Evolutionary conservation across 345 rosid genomes (phyloP), one percentile per base, ranked within the genome.

Genomic region (Erysimum cheiranthoides): DNA sequence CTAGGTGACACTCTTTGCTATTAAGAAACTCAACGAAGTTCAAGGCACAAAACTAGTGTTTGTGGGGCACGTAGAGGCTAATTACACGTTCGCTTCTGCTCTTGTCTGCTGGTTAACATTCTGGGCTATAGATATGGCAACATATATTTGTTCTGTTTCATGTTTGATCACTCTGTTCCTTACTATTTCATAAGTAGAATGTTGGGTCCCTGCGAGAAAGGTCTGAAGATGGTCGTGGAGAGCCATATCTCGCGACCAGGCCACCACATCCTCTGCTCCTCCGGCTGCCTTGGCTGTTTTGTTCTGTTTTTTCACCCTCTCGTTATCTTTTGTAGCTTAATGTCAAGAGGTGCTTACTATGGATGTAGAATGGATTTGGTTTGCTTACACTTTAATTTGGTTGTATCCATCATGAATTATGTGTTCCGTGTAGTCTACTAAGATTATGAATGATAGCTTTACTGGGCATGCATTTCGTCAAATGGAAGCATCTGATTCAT

Each of bases 171-270:
- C 49, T 68, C 86, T 1, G 87, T 90, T 13, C 54, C 77, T 25
- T 88, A 80, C 79, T 86, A 85, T 82, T 88, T 86, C 81, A 82
- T 84, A 65, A 88, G 93, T 52, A 90, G 93, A 12, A 81, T 66
- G 65, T 66, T 74, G 1, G 84, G 81, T 11, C 90, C 86, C 64
- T 88, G 90, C 39, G 80, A 76, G 28, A 79, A 68, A 39, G 89
- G 86, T 7, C 85, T 82, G 84, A 88, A 61, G 79, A 68, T 88
- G 83, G 78, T 86, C 76, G 63, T 86, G 45, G 79, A 74, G 68
- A n/a, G 93, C 86, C 35, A 43, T 84, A 54, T 49, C 61, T 36
- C 47, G 9, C 82, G 62, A 66, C 83, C 25, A 3, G 39, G 13
- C 58, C 2, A 12, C 62, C 47, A 25, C 39, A 0, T 68, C 62